A percentile compares a stretch with the other conserved stretches of the same genome.
Conservation (phyloP, 1,139 yeast genomes). For the Taphrina confusa region DNA sequence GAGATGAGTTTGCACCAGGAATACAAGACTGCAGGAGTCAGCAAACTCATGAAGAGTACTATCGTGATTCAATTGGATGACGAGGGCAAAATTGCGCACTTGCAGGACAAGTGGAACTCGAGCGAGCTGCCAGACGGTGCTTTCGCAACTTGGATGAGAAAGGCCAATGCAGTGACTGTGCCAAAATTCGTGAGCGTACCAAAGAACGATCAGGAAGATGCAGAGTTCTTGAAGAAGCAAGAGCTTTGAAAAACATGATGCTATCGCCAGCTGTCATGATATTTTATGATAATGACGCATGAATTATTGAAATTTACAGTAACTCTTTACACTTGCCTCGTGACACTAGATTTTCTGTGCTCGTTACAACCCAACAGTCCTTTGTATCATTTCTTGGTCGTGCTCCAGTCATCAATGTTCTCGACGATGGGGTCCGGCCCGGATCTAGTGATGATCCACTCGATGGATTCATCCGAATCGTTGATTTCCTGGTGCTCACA, state of each 20-base stretch:
- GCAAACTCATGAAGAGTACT: slow-evolving; percentile 18
- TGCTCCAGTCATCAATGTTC: slow-evolving; percentile 10
- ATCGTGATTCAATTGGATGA: slow-evolving; percentile 20
- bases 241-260: too few species aligned
- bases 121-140: slow-evolving; percentile 3
- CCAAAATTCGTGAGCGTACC: slow-evolving; percentile 18
- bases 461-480: slow-evolving; percentile 3
- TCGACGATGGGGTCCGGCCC: slow-evolving; percentile 5
- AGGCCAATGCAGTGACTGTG: slow-evolving; percentile 25
- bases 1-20: slow-evolving; percentile 22
- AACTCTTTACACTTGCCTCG: too few species aligned
- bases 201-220: slow-evolving; percentile 23
- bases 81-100: slow-evolving; percentile 21
- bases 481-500: slow-evolving; percentile 26
- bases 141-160: slow-evolving; percentile 13
- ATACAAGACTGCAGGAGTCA: slow-evolving; percentile 20
- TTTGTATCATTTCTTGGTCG: background rate
- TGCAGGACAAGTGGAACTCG: slow-evolving; percentile 17
- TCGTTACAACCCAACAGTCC: background rate
- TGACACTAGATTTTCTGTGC: background rate
- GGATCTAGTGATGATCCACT: slow-evolving; percentile 12
- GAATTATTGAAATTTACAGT: too few species aligned
- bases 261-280: too few species aligned
- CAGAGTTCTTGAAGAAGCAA: slow-evolving; percentile 12
- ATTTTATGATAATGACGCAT: too few species aligned